Conservation (phyloP, 2,329 filamentous ascomycete genomes). For the Berkeleyomyces rouxiae region DNA sequence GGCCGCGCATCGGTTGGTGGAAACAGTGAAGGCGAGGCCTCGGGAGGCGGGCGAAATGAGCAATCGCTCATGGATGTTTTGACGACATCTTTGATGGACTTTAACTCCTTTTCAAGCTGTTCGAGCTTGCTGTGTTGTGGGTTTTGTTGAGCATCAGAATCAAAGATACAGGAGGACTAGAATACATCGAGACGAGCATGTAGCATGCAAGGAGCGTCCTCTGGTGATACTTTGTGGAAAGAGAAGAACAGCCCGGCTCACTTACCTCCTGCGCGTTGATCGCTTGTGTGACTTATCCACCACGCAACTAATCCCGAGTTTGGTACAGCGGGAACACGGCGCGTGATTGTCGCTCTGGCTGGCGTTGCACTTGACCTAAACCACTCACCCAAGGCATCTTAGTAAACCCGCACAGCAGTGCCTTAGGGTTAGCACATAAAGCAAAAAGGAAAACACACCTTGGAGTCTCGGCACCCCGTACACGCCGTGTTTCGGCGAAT, state of each 20-base stretch:
- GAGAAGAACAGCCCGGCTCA: background rate
- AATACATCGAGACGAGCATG: background rate
- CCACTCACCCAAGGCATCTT: conserved; percentile 8
- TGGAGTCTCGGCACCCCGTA: conserved; percentile 20
- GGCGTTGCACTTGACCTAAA: conserved; percentile 29
- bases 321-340: conserved; percentile 29
- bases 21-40: background rate
- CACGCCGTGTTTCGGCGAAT: conserved; percentile 21
- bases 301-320: conserved; percentile 27
- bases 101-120: conserved; percentile 37
- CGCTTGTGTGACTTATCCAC: conserved; percentile 32
- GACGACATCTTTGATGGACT: conserved; percentile 36
- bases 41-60: background rate
- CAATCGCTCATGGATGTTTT: conserved; percentile 16
- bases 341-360: conserved; percentile 22
- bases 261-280: conserved; percentile 28
- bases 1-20: background rate
- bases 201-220: background rate
- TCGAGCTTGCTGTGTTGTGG: conserved; percentile 32
- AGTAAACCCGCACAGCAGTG: background rate
- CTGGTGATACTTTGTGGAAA: background rate
- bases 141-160: background rate
- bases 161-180: background rate
- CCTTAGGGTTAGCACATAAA: background rate
- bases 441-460: conserved; percentile 3